Percentiles rank a stretch among this genome's conserved stretches.
Conservation (phyloP, 495 filamentous ascomycete species). For the Daldinia loculata region DNA sequence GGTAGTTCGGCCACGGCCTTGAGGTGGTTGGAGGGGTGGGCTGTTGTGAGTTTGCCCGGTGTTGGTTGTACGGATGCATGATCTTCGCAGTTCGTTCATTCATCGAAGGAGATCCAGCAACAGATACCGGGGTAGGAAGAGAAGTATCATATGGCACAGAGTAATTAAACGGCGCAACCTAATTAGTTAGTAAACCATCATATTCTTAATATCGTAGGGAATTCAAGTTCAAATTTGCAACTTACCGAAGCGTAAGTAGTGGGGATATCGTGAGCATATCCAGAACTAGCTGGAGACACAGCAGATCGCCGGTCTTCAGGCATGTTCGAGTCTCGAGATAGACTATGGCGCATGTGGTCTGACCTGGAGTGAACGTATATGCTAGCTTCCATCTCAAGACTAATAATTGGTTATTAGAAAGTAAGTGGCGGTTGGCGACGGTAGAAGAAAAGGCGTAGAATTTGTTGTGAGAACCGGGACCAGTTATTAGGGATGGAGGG, state of each 20-base stretch:
- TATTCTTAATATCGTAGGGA: conserved; percentile 1
- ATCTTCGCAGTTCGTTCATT: conserved; percentile 51
- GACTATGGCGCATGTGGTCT: conserved; percentile 41
- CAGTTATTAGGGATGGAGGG: conserved; percentile 27
- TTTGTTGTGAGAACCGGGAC: conserved; percentile 14
- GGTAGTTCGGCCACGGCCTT: conserved; percentile 50
- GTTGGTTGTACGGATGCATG: conserved; percentile 48
- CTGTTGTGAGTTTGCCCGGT: conserved; percentile 46
- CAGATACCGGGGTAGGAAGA: conserved; percentile 58
- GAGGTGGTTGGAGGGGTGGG: conserved; percentile 57
- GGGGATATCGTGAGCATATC: conserved; percentile 43
- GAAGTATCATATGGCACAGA: conserved; percentile 53
- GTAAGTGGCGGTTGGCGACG: conserved; percentile 19
- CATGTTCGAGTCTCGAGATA: conserved; percentile 36
- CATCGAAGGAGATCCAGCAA: conserved; percentile 54
- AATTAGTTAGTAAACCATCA: conserved; percentile 29
- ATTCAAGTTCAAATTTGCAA: not conserved
- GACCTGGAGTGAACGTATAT: conserved; percentile 34
- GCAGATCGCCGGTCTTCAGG: conserved; percentile 37
- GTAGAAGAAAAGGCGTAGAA: conserved; percentile 3
- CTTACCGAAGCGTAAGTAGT: conserved; percentile 41
- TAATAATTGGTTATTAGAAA: conserved; percentile 5
- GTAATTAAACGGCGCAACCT: conserved; percentile 55
- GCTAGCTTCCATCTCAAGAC: conserved; percentile 41
- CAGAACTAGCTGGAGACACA: conserved; percentile 34